Evolutionary conservation across 1,284 basidiomycete species (phyloP), one percentile per base, ranked within the genome.

Genomic region (Cryptococcus sp.): DNA sequence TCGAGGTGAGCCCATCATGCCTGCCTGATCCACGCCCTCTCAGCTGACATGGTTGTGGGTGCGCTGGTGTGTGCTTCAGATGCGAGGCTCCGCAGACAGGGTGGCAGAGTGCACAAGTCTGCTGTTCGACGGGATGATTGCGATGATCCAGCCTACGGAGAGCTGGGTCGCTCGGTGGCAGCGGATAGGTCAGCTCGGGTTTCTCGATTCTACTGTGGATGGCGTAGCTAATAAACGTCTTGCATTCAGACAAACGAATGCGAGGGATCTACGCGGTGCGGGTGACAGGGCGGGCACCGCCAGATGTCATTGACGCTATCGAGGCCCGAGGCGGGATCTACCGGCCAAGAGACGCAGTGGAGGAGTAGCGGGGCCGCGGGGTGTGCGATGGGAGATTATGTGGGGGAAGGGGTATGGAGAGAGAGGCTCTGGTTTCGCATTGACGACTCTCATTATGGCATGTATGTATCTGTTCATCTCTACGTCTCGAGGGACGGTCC

Each of bases 121-220:
- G 1, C 87, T 90, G 63, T 98, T 89, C 69, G 95, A 98, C 69
- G 96, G 96, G 18, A 83, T 92, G 50, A 90, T 98, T 66, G 86
- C 92, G 4, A 85, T 94, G 62, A 85, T 94, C 54, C 85, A 91
- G 67, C 89, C 94, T 1, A 87, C 91, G 66, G 83, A 85, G 59
- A 94, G 91, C 77, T 98, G 95, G 95, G 93, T 98, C 11, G 90
- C 91, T 15, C 82, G 88, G 64, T 95, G 91, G 91, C 91, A 95
- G 75, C 80, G 91, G 71, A 90, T 87, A 65, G 85, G 91, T 92
- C 64, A 65, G 88, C 28, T 33, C 28, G n/a, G n/a, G n/a, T n/a
- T n/a, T 83, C 13, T 6, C 21, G n/a, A 23, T 11, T 23, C 54
- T n/a, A 9, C 15, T 56, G 15, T 35, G 7, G 50, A n/a, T 16